Percentiles rank a stretch among this genome's conserved stretches.
These are phyloP conservation scores for Xerophyta viscosa DNA, from an alignment of 106 monocot species.

Conservation along the genomic window DNA sequence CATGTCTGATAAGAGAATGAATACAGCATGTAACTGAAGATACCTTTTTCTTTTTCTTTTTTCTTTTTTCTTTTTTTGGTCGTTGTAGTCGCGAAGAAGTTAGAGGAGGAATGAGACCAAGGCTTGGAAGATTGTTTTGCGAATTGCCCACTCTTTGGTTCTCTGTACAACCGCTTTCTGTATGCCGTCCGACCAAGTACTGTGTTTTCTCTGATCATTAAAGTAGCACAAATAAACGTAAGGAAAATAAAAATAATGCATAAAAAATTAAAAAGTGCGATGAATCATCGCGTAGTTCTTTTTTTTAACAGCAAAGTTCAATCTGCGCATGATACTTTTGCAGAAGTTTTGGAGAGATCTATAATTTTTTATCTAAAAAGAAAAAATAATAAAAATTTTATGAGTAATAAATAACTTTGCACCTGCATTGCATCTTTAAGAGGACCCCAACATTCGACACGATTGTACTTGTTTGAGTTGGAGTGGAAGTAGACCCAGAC, in stretches of 20 bases:
- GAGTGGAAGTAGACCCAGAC: constrained; percentile 95
- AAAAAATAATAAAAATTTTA: background rate
- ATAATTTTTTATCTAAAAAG: background rate
- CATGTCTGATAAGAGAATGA: no score
- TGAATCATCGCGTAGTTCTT: no score
- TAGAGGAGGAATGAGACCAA: constrained; percentile 64
- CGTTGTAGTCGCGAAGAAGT: no score
- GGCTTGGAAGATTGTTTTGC: constrained; percentile 46
- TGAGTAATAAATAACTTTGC: background rate
- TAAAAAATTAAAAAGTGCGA: no score
- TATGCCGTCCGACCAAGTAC: constrained; percentile 6
- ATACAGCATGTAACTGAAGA: no score
- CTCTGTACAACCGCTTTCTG: constrained; percentile 10
- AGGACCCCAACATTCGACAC: constrained; percentile 91
- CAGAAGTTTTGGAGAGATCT: no score
- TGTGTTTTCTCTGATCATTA: constrained; percentile 34
- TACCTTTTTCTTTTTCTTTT: no score
- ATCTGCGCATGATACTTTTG: no score
- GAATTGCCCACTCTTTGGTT: constrained; percentile 21
- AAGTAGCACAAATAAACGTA: no score
- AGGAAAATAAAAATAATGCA: no score
- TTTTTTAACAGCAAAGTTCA: no score
- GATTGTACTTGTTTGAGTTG: constrained; percentile 57
- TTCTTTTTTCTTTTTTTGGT: no score
- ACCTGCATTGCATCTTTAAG: constrained; percentile 77